Percentiles rank a stretch among this genome's conserved stretches.
Evolutionary conservation across 2,329 filamentous ascomycete genomes (phyloP).

Genomic region (Pseudocercospora crystallina): DNA sequence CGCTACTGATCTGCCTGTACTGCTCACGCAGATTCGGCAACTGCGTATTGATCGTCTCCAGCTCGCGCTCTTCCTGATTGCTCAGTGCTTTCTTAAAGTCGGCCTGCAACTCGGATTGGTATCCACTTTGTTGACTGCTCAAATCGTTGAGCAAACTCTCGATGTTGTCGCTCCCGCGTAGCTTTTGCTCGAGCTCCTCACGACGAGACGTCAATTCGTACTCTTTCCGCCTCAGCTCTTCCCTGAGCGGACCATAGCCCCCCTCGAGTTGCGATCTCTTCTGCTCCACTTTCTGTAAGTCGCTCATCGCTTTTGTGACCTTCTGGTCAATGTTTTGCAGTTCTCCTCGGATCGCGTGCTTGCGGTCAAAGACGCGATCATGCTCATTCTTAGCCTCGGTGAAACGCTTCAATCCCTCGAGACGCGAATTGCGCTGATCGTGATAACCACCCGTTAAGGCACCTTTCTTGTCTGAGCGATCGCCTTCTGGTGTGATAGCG

Average conservation of each 20-base stretch:
- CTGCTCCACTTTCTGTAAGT: constrained; percentile 80
- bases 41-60: constrained; percentile 68
- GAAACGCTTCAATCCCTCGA: constrained; percentile 78
- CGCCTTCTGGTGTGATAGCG: constrained; percentile 91
- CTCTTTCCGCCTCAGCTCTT: constrained; percentile 75
- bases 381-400: constrained; percentile 73
- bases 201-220: constrained; percentile 70
- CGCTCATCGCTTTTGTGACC: constrained; percentile 81
- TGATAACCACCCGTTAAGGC: constrained; percentile 94
- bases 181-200: constrained; percentile 72
- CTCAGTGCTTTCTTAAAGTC: constrained; percentile 92
- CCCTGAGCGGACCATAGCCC: constrained; percentile 75
- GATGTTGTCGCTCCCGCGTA: constrained; percentile 64
- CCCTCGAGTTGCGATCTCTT: constrained; percentile 74
- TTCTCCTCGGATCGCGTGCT: constrained; percentile 65
- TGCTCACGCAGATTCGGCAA: constrained; percentile 75
- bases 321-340: constrained; percentile 82
- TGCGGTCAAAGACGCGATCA: constrained; percentile 65
- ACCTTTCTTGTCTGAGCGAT: constrained; percentile 91
- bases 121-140: constrained; percentile 70
- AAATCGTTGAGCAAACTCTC: constrained; percentile 59
- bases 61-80: constrained; percentile 74
- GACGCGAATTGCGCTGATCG: constrained; percentile 78
- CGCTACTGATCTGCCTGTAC: constrained; percentile 71
- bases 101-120: constrained; percentile 76